Conservation (phyloP, 768 basidiomycete species). For the Collybiopsis luxurians region DNA sequence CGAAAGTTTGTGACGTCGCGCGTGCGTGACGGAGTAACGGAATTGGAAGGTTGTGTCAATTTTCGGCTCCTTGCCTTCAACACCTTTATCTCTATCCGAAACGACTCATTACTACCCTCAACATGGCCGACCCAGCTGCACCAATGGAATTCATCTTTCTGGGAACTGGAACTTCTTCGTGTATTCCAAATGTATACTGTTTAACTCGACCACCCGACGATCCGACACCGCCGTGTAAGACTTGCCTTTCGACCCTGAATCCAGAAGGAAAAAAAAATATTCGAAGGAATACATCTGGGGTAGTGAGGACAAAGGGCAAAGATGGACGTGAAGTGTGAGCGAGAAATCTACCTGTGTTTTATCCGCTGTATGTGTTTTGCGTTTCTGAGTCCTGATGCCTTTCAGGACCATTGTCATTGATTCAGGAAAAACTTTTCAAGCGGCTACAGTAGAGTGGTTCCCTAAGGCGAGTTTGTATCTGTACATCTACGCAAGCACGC, state of each 20-base stretch:
- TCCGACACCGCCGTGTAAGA: constrained; percentile 41
- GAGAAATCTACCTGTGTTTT: constrained; percentile 11
- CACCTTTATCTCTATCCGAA: constrained; percentile 7
- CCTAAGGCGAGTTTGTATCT: not conserved
- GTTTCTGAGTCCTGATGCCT: not conserved
- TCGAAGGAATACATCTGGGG: constrained; percentile 78
- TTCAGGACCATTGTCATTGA: constrained; percentile 77
- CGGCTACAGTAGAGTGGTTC: constrained; percentile 52
- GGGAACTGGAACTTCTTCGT: constrained; percentile 79
- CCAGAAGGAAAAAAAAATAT: constrained; percentile 81
- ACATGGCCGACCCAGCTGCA: no score
- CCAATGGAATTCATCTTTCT: constrained; percentile 71
- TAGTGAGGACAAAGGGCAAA: constrained; percentile 47
- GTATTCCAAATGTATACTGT: constrained; percentile 69
- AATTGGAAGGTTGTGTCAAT: no score
- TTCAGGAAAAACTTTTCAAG: constrained; percentile 81
- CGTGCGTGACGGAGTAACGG: no score
- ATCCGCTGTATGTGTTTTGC: not conserved
- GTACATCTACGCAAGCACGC: no score
- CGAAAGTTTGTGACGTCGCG: not conserved
- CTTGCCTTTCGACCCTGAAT: constrained; percentile 64
- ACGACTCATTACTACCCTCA: no score
- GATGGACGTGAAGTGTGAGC: constrained; percentile 52
- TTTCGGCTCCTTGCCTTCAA: not conserved
- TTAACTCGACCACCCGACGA: constrained; percentile 62